Evolutionary conservation across 148 eudicot genomes (phyloP).

Genomic region (Silene conica): DNA sequence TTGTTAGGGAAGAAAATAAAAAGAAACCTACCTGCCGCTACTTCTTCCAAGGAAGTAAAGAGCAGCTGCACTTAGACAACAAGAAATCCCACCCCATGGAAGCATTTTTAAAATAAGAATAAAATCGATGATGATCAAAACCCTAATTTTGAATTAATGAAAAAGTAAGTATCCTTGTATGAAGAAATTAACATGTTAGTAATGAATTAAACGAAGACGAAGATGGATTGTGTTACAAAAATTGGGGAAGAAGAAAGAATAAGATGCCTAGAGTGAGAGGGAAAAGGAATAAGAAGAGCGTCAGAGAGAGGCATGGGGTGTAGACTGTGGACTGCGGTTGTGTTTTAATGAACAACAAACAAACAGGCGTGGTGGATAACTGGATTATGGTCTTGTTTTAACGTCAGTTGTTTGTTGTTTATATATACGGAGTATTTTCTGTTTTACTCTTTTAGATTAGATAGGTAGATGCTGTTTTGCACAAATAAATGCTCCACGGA

Average conservation of each 20-base stretch:
- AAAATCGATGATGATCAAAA: not conserved
- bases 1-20: not conserved
- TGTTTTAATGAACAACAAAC: too few relatives aligned
- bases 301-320: not conserved
- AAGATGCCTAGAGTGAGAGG: not conserved
- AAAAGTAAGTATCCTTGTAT: not conserved
- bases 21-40: slow-evolving; percentile 86
- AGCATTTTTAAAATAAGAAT: slow-evolving; percentile 33
- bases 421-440: too few relatives aligned
- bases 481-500: too few relatives aligned
- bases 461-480: too few relatives aligned
- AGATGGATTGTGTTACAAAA: not conserved
- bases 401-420: too few relatives aligned
- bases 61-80: slow-evolving; percentile 89
- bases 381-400: too few relatives aligned
- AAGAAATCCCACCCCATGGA: slow-evolving; percentile 86
- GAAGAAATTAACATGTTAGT: not conserved
- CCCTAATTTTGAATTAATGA: slow-evolving; percentile 19
- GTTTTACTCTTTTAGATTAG: too few relatives aligned
- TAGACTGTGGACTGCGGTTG: too few relatives aligned
- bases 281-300: not conserved
- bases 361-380: too few relatives aligned
- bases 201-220: not conserved
- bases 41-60: slow-evolving; percentile 87
- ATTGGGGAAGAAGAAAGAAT: not conserved